Evolutionary conservation across 1,284 basidiomycete species (phyloP), one percentile per base, ranked within the genome.

Genomic region (Irpex sp.): DNA sequence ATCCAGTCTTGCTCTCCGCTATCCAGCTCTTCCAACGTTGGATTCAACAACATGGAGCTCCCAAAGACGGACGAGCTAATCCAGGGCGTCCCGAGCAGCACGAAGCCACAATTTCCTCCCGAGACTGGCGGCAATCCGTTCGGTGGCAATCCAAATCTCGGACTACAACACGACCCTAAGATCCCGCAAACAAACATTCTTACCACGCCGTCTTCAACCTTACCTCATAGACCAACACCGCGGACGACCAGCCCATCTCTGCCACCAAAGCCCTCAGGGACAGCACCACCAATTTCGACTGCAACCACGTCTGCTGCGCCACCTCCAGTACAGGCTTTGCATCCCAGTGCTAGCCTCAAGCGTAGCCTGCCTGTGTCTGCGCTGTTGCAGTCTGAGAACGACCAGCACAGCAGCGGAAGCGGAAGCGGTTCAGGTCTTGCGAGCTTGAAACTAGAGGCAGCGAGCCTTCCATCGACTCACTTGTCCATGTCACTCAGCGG

Each of bases 71-170:
- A 52, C 13, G 49, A 52, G 7, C 9, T 15, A 2, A 17, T 17
- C 0, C 49, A 17, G 40, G 40, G 40, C 19, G n/a, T 21, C 4
- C 8, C 19, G 49, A 52, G 19, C 49, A 52, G 31, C 54, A 56
- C 13, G 15, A 15, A 56, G 54, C 49, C 49, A 52, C 49, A 17
- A 9, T 52, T 52, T 52, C 57, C 48, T 40, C 36, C 58, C 38
- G 19, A 40, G 26, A 15, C 62, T 63, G 52, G 62, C 62, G 62
- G 62, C 62, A 63, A 63, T 59, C 62, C 62, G 44, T 54, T 59
- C 62, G 62, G 62, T 59, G 49, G 34, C 62, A 63, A 56, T 63
- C 44, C 48, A 55, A 62, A 62, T 49, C 57, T 58, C 26, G 58
- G 47, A 21, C 58, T 56, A 40, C 48, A 9, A 31, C 31, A 34